phyloP scores from a whole-genome alignment of 768 basidiomycete species.

The Tephrocybe sp. region DNA sequence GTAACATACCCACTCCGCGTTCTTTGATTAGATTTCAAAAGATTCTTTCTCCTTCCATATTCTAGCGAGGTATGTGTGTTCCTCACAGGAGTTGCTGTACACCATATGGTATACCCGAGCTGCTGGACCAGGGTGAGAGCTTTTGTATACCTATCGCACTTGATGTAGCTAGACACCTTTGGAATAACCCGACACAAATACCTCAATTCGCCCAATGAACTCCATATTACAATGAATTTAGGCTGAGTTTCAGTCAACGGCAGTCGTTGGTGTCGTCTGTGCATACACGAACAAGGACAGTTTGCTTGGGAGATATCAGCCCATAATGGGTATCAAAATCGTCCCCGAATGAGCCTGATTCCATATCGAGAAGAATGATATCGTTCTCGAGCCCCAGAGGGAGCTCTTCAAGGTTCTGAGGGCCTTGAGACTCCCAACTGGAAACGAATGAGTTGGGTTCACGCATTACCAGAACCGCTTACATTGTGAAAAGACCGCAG shows the following conservation, averaged over 20 bases:
- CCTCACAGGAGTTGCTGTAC: constrained; percentile 91
- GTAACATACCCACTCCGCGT: constrained; percentile 62
- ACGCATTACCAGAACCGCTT: constrained; percentile 22
- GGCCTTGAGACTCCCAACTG: constrained; percentile 36
- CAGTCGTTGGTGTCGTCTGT: constrained; percentile 92
- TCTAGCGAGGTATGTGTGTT: constrained; percentile 90
- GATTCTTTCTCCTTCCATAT: constrained; percentile 91
- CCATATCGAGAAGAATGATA: constrained; percentile 33
- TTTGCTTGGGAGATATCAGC: constrained; percentile 71
- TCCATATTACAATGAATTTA: constrained; percentile 90
- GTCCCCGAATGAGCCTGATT: constrained; percentile 34
- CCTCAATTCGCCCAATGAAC: constrained; percentile 90
- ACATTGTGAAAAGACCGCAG: constrained; percentile 59
- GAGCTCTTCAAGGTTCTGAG: constrained; percentile 18
- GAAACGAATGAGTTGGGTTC: background rate
- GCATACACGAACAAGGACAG: constrained; percentile 83
- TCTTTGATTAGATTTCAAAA: constrained; percentile 91
- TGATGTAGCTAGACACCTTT: too few relatives aligned
- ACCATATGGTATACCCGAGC: constrained; percentile 94
- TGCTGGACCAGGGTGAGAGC: constrained; percentile 74
- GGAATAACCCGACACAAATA: too few relatives aligned
- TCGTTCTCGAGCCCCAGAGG: constrained; percentile 29
- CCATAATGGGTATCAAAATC: constrained; percentile 83
- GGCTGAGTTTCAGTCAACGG: constrained; percentile 85
- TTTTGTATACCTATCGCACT: constrained; percentile 71